Base-by-base conservation (phyloP, 257 asterid genomes). In the Primulina eburnea region DNA sequence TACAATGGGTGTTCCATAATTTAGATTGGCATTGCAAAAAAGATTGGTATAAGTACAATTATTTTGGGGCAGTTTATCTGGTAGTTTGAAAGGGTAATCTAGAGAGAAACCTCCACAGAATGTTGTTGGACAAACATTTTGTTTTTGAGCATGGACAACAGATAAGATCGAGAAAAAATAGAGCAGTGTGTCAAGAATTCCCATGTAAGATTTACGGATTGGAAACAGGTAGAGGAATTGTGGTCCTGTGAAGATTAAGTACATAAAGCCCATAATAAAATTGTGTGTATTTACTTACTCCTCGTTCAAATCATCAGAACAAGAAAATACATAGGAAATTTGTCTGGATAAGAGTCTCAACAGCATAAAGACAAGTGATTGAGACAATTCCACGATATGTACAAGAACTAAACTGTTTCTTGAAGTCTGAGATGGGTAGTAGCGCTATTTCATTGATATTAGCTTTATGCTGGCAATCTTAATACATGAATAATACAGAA, bases 81-180 rank as follows among this genome's bases (percentile, higher is more conserved):
- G 59, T 10, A 58, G 40, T 64, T 40, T 72, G 82, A 78, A 75
- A 66, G 82, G 82, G 66, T 70, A 78, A 1, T 50, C 21, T 8
- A 78, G 8, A 14, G 60, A 8, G 64, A 75, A 35, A 35, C 4
- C 61, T 30, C 76, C 75, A 33, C 81, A 76, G 53, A 6, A 63
- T 30, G 75, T 47, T 29, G 43, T 50, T 30, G 80, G 63, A 62
- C 80, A 79, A 9, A 17, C n/a, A 64, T 63, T 28, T 16, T 43
- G 16, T 0, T 32, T 3, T 9, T 7, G 11, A 16, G 69, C 67
- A 40, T 61, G 65, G 24, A 66, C 43, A 7, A 20, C 18, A n/a
- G 65, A 47, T 3, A 70, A 62, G 43, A 62, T 2, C 14, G 67
- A 26, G 18, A 47, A 34, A 17, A 64, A 40, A 14, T 69, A 37